Conservation (phyloP, 805 yeast genomes). For the Hanseniaspora clermontiae region DNA sequence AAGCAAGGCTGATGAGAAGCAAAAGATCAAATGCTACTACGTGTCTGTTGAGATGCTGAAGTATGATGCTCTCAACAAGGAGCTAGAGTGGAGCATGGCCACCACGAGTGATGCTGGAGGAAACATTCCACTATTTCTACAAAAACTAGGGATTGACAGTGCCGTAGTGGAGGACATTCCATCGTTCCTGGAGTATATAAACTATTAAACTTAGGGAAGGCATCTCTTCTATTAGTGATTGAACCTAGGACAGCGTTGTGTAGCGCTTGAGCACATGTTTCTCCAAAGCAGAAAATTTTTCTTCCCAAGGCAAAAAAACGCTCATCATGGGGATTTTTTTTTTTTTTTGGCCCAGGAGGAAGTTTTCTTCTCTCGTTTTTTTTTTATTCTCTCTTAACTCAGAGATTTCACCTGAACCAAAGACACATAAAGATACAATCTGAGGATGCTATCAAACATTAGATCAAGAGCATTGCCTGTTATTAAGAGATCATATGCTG, state of each 20-base stretch:
- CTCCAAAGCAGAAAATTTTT: not conserved
- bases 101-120: slow-evolving; percentile 33
- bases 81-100: slow-evolving; percentile 30
- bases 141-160: slow-evolving; percentile 30
- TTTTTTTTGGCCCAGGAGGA: not conserved
- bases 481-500: not conserved
- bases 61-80: slow-evolving; percentile 17
- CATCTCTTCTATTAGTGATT: no score
- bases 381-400: no score
- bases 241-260: no score
- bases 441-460: not conserved
- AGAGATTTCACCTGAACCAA: no score
- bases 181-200: slow-evolving; percentile 23
- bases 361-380: no score
- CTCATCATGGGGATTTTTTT: not conserved
- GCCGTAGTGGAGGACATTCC: slow-evolving; percentile 32
- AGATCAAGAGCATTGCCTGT: not conserved
- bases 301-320: not conserved
- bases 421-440: no score
- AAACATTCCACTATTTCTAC: slow-evolving; percentile 31
- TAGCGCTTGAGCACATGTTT: no score
- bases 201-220: not conserved
- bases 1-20: slow-evolving; percentile 20
- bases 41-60: slow-evolving; percentile 28
- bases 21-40: slow-evolving; percentile 24